Base-by-base conservation (phyloP, 179 eudicot species). In the Beta macrorhiza region DNA sequence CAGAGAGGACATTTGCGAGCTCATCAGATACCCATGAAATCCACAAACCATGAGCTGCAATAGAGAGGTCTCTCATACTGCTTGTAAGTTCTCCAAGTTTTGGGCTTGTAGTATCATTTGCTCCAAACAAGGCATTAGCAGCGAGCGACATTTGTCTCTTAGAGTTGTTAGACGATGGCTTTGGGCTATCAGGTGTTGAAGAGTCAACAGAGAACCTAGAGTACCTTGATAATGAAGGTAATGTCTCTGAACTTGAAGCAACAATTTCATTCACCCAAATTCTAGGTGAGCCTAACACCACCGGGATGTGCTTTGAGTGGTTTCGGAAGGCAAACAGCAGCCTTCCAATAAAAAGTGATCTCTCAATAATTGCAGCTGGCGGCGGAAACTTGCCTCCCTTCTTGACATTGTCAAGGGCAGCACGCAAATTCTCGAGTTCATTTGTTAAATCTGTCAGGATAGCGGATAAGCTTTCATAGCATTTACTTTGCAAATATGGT, bases 1-100 rank as follows among this genome's bases (percentile, higher is more conserved):
- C 77, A 2, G 87, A 88, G 53, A 96, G 91, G 68, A 90, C 81
- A 57, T 73, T 73, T 56, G 96, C 87, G 59, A 96, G 97, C 83
- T 94, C 96, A 81, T 89, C 90, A 57, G 98, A 88, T 47, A 96
- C 89, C 98, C 98, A 96, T 73, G 92, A 88, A 78, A 94, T 92
- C 99, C 99, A 96, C 82, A 96, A 76, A 81, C 91, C 88, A 80
- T 96, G 93, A 82, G 97, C 94, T 74, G 79, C 88, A 75, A 91
- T 79, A 78, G 90, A 90, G 52, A 94, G 94, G 86, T 92, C 96
- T 84, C 88, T 85, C 82, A 89, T 89, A 76, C 78, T 82, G 85
- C 81, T 86, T 75, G 81, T 85, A 79, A 96, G 89, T 79, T 96
- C 97, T 69, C 89, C 93, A 81, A 92, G 98, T 75, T 89, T 94